Conservation (phyloP, 768 basidiomycete species). For the Dioszegia crocea region DNA sequence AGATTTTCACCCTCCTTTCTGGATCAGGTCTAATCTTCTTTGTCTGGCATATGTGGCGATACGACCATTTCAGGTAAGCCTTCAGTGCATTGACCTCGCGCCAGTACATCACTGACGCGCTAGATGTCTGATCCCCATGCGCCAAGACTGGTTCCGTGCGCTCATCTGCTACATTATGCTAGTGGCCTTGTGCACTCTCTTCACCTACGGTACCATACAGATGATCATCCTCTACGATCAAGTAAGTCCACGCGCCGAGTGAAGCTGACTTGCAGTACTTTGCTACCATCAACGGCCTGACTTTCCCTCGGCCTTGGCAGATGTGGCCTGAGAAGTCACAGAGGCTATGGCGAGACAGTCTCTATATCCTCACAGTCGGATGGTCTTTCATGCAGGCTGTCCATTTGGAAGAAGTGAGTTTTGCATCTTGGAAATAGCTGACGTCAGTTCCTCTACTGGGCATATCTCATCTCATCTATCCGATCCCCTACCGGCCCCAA, state of each 20-base stretch:
- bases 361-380: slow-evolving; percentile 25
- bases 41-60: slow-evolving; percentile 42
- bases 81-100: not conserved
- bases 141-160: slow-evolving; percentile 26
- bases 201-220: slow-evolving; percentile 15
- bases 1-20: slow-evolving; percentile 17
- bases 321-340: slow-evolving; percentile 20
- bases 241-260: slow-evolving; percentile 10
- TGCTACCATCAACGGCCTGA: slow-evolving; percentile 13
- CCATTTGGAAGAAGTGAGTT: slow-evolving; percentile 35
- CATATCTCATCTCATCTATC: slow-evolving; percentile 31
- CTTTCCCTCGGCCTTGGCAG: slow-evolving; percentile 28
- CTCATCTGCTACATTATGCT: slow-evolving; percentile 26
- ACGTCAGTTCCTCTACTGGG: slow-evolving; percentile 34
- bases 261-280: slow-evolving; percentile 27
- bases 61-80: slow-evolving; percentile 28
- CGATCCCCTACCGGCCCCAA: slow-evolving; percentile 18
- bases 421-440: not conserved
- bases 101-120: not conserved
- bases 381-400: slow-evolving; percentile 33
- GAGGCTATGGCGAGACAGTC: slow-evolving; percentile 5
- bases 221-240: slow-evolving; percentile 21
- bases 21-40: slow-evolving; percentile 26
- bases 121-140: slow-evolving; percentile 24
- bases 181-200: slow-evolving; percentile 9